Base-by-base conservation (phyloP, 2,329 filamentous ascomycete genomes). In the Fusarium denticulatum region DNA sequence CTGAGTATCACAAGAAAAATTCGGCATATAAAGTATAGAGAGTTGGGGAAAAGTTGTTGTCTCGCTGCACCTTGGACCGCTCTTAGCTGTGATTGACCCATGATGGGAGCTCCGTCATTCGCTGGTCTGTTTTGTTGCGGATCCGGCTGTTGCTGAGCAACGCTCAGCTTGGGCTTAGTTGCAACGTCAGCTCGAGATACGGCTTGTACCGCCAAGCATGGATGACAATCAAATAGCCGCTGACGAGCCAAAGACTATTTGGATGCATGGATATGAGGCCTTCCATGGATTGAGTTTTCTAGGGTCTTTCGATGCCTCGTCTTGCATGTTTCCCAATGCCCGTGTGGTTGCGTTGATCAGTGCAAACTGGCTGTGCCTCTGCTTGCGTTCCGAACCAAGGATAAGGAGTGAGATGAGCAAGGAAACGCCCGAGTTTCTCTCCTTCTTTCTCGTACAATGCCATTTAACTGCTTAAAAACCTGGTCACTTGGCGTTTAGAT, bases 141-240 rank as follows among this genome's bases (percentile, higher is more conserved):
- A 69, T 45, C 49, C 22, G 46, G 34, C 37, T 71, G 76, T 77
- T 78, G 76, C 76, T 72, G 71, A 70, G 76, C 76, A 77, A 77
- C 76, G 47, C 42, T 37, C 40, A 62, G 57, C 61, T 69, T 60
- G 40, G 71, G 45, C 68, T 50, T 11, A 59, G 22, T n/a, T 50
- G 49, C 61, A 58, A 68, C 68, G 63, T 64, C 62, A 71, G 43
- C 62, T 36, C 52, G 59, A 37, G 16, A 58, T 28, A 43, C 30
- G 37, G 53, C 47, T 20, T 40, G 37, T 37, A 28, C 24, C 22
- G 22, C 43, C 18, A 32, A 39, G 22, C 60, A 40, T 24, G 24
- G 43, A 40, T 24, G 40, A 45, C 39, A 37, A 32, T 36, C 43
- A 50, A 57, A 57, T 67, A 40, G 57, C 36, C 39, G 40, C 26